Base-by-base conservation (phyloP, 139 green algal genomes). In the Limnomonas spitsbergensis region DNA sequence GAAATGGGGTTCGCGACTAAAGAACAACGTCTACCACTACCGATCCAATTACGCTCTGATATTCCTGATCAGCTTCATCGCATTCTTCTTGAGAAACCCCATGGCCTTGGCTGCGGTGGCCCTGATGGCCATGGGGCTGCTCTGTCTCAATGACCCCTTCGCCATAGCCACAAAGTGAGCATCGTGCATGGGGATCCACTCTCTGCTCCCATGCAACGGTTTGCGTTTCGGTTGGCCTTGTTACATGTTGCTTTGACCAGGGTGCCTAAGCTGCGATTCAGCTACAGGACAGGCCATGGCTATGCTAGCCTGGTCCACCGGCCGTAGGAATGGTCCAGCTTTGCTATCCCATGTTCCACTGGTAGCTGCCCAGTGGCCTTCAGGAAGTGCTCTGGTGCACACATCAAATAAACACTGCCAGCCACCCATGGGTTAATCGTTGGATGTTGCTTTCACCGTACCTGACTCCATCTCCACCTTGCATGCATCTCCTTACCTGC, bases 11-110 rank as follows among this genome's bases (percentile, higher is more conserved):
- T 24, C 56, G 27, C 66, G 84, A 0, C n/a, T 87, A 2, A 89
- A 89, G 24, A 82, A 79, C 67, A 87, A 87, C 52, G n/a, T 81
- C 2, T 89, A 87, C 73, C 87, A 89, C 66, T 89, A 87, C 54
- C 38, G 84, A 4, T 79, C 76, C 1, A 89, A 87, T 61, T 89
- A 89, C 40, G 53, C 79, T n/a, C 34, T 86, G 3, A 70, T 85
- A 3, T 3, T 85, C 2, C 9, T 89, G n/a, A 4, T 82, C 2
- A 76, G 39, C 37, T 76, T 83, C 34, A 9, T 70, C 2, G 9
- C 66, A 4, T 78, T 78, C 26, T 83, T 89, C 32, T 20, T 85
- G 1, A 75, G 79, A 24, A 84, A 84, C 31, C 82, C 79, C 0
- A 20, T 27, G 3, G 79, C 79, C 0, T 42, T 89, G 39, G 24